phyloP scores from a whole-genome alignment of 2,329 filamentous ascomycete species.

The Exophiala aquamarina region DNA sequence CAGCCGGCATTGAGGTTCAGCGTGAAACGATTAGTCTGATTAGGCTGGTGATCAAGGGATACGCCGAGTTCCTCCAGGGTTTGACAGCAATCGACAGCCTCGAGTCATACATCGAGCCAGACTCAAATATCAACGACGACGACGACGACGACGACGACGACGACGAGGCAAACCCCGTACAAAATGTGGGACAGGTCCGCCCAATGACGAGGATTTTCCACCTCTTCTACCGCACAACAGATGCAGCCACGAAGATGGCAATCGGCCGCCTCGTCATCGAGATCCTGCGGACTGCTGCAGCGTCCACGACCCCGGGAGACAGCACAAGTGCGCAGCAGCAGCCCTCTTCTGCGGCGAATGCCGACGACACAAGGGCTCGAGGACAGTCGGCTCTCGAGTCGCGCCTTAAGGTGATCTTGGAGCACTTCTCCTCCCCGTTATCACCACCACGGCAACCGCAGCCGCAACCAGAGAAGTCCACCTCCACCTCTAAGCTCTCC shows the following conservation, averaged over 20 bases:
- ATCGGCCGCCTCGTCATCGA: constrained; percentile 20
- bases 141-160: not conserved
- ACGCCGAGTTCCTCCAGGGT: not conserved
- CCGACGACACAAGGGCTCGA: not conserved
- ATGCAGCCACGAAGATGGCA: constrained; percentile 13
- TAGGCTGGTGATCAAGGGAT: constrained; percentile 19
- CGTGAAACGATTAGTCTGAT: constrained; percentile 11
- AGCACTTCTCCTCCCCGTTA: not conserved
- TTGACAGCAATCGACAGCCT: not conserved
- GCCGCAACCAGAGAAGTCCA: not conserved
- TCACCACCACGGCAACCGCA: not conserved
- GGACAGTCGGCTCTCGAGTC: not conserved
- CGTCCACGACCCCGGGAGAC: not conserved
- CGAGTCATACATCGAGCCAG: no score
- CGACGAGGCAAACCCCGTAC: not conserved
- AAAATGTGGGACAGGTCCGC: not conserved
- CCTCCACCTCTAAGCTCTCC: no score
- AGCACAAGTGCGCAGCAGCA: no score
- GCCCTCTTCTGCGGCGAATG: no score
- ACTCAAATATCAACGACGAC: not conserved
- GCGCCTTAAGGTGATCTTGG: not conserved
- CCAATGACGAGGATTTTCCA: not conserved
- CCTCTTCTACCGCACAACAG: constrained; percentile 14
- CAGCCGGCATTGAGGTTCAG: constrained; percentile 12
- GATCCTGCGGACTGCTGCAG: constrained; percentile 12